phyloP scores from a whole-genome alignment of 176 grass and related monocot genomes.

The Zoysia japonica region DNA sequence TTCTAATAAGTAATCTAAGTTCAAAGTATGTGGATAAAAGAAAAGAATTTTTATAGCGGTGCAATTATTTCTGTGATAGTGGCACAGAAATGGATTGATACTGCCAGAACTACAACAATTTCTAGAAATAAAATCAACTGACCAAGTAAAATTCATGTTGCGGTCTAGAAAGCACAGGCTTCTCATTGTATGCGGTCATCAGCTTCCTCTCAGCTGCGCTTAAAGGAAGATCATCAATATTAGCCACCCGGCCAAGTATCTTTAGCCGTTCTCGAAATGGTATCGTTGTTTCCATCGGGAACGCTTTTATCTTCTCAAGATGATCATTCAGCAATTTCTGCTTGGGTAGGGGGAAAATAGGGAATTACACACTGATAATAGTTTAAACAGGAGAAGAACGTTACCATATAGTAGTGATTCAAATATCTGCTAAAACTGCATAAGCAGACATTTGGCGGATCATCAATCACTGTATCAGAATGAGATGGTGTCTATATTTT shows the following conservation, averaged over 20 bases:
- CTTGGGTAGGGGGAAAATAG: conserved; percentile 27
- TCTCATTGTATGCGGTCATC: conserved; percentile 97
- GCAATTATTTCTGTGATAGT: conserved; percentile 6
- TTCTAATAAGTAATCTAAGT: neutral
- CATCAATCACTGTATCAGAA: conserved; percentile 2
- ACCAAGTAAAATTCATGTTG: conserved; percentile 94
- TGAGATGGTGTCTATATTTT: neutral
- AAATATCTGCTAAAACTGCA: neutral
- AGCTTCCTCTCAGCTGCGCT: conserved; percentile 87
- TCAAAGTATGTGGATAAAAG: conserved; percentile 3
- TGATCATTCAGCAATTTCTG: conserved; percentile 88
- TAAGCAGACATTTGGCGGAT: conserved; percentile 2
- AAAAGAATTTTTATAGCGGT: conserved; percentile 17
- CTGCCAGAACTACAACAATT: neutral
- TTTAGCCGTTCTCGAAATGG: conserved; percentile 91
- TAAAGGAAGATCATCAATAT: conserved; percentile 94
- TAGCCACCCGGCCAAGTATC: conserved; percentile 85
- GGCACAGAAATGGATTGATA: conserved; percentile 5
- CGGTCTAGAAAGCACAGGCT: conserved; percentile 92
- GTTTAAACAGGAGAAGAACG: neutral
- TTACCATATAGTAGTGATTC: neutral
- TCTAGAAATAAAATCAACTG: conserved; percentile 28
- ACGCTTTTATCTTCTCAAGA: conserved; percentile 75
- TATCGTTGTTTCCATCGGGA: conserved; percentile 71
- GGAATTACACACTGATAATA: conserved; percentile 25